A percentile compares a stretch with the other conserved stretches of the same genome.
Evolutionary conservation across 2,329 filamentous ascomycete species (phyloP).

Genomic region (Fusarium fujikuroi): DNA sequence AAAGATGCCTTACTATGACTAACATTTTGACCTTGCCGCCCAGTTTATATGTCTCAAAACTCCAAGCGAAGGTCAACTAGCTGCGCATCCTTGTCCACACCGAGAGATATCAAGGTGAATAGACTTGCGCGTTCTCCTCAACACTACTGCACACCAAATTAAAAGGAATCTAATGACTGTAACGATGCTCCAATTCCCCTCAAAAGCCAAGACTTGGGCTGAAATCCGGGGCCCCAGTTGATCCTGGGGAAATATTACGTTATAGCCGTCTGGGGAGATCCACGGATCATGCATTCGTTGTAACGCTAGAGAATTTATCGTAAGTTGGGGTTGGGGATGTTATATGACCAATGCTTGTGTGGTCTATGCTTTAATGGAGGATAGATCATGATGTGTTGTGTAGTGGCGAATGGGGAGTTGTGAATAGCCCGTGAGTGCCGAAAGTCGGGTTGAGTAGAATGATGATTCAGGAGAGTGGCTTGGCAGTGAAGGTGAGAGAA

Average conservation of each 20-base stretch:
- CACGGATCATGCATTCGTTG: background rate
- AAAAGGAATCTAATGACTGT: background rate
- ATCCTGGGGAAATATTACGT: background rate
- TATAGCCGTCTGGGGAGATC: conserved; percentile 5
- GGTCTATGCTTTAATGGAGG: background rate
- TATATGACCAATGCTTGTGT: background rate
- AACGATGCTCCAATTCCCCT: background rate
- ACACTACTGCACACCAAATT: background rate
- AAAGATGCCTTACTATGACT: background rate
- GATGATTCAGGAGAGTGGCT: background rate
- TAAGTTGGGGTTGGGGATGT: background rate
- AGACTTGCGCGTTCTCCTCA: background rate
- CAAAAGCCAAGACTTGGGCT: background rate
- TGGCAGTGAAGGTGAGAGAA: background rate
- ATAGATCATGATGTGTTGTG: background rate
- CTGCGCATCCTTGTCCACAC: background rate
- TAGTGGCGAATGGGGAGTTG: background rate
- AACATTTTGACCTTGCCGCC: background rate
- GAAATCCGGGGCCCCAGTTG: conserved; percentile 3
- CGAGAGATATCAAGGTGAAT: background rate
- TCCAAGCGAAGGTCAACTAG: background rate
- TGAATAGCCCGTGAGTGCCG: background rate
- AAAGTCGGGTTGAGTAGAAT: background rate
- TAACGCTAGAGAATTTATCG: conserved; percentile 4
- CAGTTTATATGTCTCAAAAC: background rate